Percentiles rank a stretch among this genome's conserved stretches.
phyloP scores from a whole-genome alignment of 2,329 filamentous ascomycete genomes.

The Ascochyta rabiei region DNA sequence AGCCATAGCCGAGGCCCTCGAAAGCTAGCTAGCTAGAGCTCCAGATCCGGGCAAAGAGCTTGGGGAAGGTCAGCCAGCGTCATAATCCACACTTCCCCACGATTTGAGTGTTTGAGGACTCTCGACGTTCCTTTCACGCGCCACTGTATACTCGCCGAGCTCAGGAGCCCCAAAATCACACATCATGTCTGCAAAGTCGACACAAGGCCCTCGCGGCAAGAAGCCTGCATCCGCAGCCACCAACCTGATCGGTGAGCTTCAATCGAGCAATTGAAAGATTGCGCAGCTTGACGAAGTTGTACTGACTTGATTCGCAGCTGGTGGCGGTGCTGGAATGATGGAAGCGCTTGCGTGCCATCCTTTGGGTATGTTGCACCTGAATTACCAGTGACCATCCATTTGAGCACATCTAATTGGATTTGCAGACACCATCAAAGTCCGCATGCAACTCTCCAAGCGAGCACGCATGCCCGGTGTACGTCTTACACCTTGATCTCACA shows the following conservation, averaged over 20 bases:
- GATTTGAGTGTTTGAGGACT: not conserved
- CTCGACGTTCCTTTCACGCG: slow-evolving; percentile 1
- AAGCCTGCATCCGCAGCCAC: slow-evolving; percentile 84
- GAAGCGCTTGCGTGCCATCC: slow-evolving; percentile 96
- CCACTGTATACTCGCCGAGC: not conserved
- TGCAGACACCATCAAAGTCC: slow-evolving; percentile 96
- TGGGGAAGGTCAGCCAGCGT: slow-evolving; percentile 16
- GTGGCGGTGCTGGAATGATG: slow-evolving; percentile 98
- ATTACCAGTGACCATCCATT: not conserved
- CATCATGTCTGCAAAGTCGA: slow-evolving; percentile 66
- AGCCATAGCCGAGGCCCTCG: slow-evolving; percentile 22
- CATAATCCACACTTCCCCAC: slow-evolving; percentile 17
- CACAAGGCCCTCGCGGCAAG: slow-evolving; percentile 66
- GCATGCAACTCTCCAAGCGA: slow-evolving; percentile 95
- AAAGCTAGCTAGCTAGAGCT: slow-evolving; percentile 28
- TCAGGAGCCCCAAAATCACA: slow-evolving; percentile 11
- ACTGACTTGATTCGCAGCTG: slow-evolving; percentile 64
- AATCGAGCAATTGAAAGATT: not conserved
- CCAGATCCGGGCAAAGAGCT: slow-evolving; percentile 19
- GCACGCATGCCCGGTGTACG: slow-evolving; percentile 78
- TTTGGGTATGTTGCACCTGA: slow-evolving; percentile 66
- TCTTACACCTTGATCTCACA: slow-evolving; percentile 21
- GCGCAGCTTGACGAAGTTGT: not conserved
- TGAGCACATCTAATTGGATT: slow-evolving; percentile 26
- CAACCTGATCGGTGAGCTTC: slow-evolving; percentile 82